Evolutionary conservation across 2,329 filamentous ascomycete species (phyloP), one percentile per base, ranked within the genome.

Genomic region (Scopulariopsis brevicaulis): DNA sequence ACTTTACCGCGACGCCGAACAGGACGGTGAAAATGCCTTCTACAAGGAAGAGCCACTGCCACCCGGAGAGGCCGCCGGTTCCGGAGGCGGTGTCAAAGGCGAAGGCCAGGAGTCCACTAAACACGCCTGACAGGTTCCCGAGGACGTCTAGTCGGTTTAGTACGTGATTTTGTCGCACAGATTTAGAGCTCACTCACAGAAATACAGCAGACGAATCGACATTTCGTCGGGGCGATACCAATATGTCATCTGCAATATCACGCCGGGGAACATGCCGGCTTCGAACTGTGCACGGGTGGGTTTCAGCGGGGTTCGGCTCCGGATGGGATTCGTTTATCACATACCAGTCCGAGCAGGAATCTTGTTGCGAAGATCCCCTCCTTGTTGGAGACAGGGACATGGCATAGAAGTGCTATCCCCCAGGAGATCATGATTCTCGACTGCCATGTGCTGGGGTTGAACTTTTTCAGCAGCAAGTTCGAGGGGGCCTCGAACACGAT

Each of bases 171-270:
- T 18, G 18, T 20, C 7, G 34, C 11, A 57, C 63, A 10, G 62
- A 63, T 1, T 59, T 61, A 6, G 62, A 59, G 12, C 66, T 8
- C 18, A 62, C 70, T 55, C 62, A 75, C 73, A 76, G 58, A 77
- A 76, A 59, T 74, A 77, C 4, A 77, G 64, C 0, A 78, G 62
- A 10, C 75, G 69, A 2, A 73, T 65, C 15, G 73, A 71, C 69
- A 77, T 73, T 59, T 77, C 75, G 57, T 78, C 75, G 0, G 74
- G 72, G 4, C 75, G 66, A 59, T 77, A 77, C 74, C 75, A 78
- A 59, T 76, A 77, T 1, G 69, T 72, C 66, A 77, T 68, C 59
- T 76, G 74, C 5, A 76, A 58, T 18, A 75, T 68, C 11, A 76
- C 67, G 0, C 73, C 73, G 1, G 74, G 73, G 56, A 73, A 75